phyloP scores from a whole-genome alignment of 1,284 basidiomycete genomes.

The Ganoderma meredithae region DNA sequence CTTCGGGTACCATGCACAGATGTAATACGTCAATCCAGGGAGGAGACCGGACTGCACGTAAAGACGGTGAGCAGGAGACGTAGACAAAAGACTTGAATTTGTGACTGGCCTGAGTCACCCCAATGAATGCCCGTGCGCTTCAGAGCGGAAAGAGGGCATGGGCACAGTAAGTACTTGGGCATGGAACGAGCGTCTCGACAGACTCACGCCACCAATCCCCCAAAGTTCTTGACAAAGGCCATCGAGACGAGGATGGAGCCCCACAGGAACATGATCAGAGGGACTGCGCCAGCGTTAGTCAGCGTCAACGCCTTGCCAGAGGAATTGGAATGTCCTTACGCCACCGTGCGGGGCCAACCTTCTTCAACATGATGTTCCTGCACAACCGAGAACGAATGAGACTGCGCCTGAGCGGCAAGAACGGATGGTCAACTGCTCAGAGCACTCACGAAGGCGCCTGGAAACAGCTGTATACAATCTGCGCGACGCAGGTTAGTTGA shows the following conservation, averaged over 20 bases:
- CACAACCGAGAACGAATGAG: not conserved
- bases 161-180: not conserved
- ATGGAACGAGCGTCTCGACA: not conserved
- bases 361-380: constrained; percentile 29
- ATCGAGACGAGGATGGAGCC: constrained; percentile 23
- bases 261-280: constrained; percentile 27
- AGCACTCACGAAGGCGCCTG: constrained; percentile 28
- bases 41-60: constrained; percentile 53
- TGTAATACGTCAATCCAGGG: constrained; percentile 60
- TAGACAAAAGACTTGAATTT: too few relatives aligned
- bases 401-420: not conserved
- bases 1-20: constrained; percentile 43
- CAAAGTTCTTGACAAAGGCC: constrained; percentile 29
- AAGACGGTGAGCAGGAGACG: constrained; percentile 51
- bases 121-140: constrained; percentile 19
- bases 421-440: not conserved
- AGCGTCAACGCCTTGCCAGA: not conserved
- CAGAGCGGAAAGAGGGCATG: too few relatives aligned
- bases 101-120: constrained; percentile 10
- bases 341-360: constrained; percentile 26
- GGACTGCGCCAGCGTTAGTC: not conserved
- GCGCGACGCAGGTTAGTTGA: not conserved
- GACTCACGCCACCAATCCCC: constrained; percentile 23
- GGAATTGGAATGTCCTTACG: constrained; percentile 16
- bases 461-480: constrained; percentile 30